A percentile compares a stretch with the other conserved stretches of the same genome.
These are phyloP conservation scores for Lipomyces spencermartinsiae DNA, from an alignment of 805 yeast genomes.

Conservation along the genomic window DNA sequence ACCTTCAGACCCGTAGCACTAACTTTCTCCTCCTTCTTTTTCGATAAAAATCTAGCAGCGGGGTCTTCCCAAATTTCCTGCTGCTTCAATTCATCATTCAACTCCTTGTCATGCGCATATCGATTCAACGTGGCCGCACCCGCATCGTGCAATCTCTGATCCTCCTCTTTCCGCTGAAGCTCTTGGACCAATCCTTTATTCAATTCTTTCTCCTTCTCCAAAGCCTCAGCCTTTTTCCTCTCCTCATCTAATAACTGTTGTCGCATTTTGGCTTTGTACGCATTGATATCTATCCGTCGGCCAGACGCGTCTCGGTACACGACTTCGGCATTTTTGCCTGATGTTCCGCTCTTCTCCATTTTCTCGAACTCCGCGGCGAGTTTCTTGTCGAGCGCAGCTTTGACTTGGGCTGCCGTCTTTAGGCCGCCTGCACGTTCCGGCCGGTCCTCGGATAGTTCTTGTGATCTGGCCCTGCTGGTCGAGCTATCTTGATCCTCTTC, in stretches of 20 bases:
- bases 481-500: slow-evolving; percentile 13
- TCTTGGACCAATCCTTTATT: slow-evolving; percentile 53
- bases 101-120: slow-evolving; percentile 50
- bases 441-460: not conserved
- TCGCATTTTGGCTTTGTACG: slow-evolving; percentile 42
- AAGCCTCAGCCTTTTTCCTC: slow-evolving; percentile 36
- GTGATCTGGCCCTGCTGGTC: not conserved
- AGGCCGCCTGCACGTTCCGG: slow-evolving; percentile 49
- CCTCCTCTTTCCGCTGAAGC: slow-evolving; percentile 49
- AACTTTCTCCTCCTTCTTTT: slow-evolving; percentile 36
- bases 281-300: slow-evolving; percentile 53
- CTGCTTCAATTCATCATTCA: slow-evolving; percentile 47
- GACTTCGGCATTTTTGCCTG: slow-evolving; percentile 47
- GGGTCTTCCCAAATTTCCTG: slow-evolving; percentile 68
- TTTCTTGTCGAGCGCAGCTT: slow-evolving; percentile 48
- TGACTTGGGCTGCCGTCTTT: slow-evolving; percentile 55
- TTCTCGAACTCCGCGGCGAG: slow-evolving; percentile 39
- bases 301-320: slow-evolving; percentile 71
- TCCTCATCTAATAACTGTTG: slow-evolving; percentile 42
- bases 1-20: slow-evolving; percentile 58
- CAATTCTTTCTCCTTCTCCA: slow-evolving; percentile 41
- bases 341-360: slow-evolving; percentile 22
- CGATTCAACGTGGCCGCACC: slow-evolving; percentile 43
- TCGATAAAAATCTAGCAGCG: slow-evolving; percentile 53
- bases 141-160: slow-evolving; percentile 44